Percentiles rank a stretch among this genome's conserved stretches.
Evolutionary conservation across 495 filamentous ascomycete genomes (phyloP).

Genomic region (Penicillium daleae): DNA sequence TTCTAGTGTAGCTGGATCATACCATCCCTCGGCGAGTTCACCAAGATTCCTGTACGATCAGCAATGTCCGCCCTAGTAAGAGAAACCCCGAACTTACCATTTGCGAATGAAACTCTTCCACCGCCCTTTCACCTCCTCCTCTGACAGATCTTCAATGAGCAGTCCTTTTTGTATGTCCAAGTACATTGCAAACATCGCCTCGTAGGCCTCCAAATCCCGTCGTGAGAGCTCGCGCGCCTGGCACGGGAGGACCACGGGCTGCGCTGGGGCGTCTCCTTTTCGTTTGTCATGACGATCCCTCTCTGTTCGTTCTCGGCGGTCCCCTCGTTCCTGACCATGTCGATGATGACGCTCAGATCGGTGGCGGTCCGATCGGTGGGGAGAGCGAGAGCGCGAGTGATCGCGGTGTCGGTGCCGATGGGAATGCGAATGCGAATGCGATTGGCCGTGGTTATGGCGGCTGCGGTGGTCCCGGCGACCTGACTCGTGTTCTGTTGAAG

Average conservation of each 20-base stretch:
- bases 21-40: slow-evolving; percentile 93
- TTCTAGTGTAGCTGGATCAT: slow-evolving; percentile 69
- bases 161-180: slow-evolving; percentile 86
- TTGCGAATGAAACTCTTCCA: slow-evolving; percentile 93
- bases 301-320: slow-evolving; percentile 4
- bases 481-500: slow-evolving; percentile 14
- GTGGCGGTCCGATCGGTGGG: slow-evolving; percentile 33
- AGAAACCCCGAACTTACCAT: slow-evolving; percentile 64
- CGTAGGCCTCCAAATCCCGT: slow-evolving; percentile 63
- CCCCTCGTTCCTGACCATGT: slow-evolving; percentile 12
- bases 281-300: slow-evolving; percentile 17
- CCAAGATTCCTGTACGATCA: slow-evolving; percentile 72
- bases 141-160: slow-evolving; percentile 63
- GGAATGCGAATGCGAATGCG: slow-evolving; percentile 26
- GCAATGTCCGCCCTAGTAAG: not conserved
- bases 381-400: slow-evolving; percentile 34
- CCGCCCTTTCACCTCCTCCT: slow-evolving; percentile 73
- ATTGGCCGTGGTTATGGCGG: slow-evolving; percentile 19
- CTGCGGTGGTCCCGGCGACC: slow-evolving; percentile 32
- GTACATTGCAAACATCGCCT: slow-evolving; percentile 80
- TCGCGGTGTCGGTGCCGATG: slow-evolving; percentile 32
- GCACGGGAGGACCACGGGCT: slow-evolving; percentile 61
- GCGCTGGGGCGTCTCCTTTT: slow-evolving; percentile 16
- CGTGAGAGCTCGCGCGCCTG: slow-evolving; percentile 66
- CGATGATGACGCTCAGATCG: slow-evolving; percentile 27